Evolutionary conservation across 2,329 filamentous ascomycete genomes (phyloP).

Genomic region (Metarhizium guizhouense): DNA sequence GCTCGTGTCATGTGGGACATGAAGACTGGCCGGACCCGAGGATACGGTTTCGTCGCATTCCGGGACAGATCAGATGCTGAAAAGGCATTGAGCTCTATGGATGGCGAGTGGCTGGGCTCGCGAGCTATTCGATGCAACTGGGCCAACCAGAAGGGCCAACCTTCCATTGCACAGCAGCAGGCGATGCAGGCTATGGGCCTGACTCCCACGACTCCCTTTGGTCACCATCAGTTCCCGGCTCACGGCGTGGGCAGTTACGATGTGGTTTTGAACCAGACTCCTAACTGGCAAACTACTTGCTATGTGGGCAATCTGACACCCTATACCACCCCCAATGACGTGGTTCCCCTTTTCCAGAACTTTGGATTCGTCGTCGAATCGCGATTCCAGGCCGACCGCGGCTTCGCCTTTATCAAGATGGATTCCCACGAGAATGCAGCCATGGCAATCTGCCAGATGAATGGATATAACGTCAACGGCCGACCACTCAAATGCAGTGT

Average conservation of each 20-base stretch:
- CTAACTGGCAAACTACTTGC: conserved; percentile 95
- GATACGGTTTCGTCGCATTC: conserved; percentile 97
- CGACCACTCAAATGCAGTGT: conserved; percentile 97
- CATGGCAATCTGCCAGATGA: conserved; percentile 96
- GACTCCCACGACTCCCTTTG: conserved; percentile 93
- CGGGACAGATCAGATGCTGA: conserved; percentile 89
- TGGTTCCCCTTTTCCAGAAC: conserved; percentile 97
- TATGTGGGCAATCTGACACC: conserved; percentile 97
- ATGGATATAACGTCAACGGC: conserved; percentile 95
- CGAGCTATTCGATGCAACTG: conserved; percentile 98
- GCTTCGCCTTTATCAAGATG: conserved; percentile 99
- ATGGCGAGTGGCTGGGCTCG: conserved; percentile 97
- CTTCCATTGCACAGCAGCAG: conserved; percentile 95
- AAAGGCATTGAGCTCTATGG: conserved; percentile 94
- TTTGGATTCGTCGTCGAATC: conserved; percentile 97
- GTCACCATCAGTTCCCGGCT: conserved; percentile 95
- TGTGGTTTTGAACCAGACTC: conserved; percentile 91
- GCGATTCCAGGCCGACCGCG: conserved; percentile 93
- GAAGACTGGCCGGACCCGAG: conserved; percentile 96
- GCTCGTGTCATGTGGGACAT: conserved; percentile 99
- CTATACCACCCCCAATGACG: conserved; percentile 92
- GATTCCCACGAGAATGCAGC: conserved; percentile 96
- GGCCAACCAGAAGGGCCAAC: conserved; percentile 99
- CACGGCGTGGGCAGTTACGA: conserved; percentile 96
- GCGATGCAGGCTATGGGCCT: conserved; percentile 97